Conservation (phyloP, 148 eudicot genomes). For the Cornus kousa region DNA sequence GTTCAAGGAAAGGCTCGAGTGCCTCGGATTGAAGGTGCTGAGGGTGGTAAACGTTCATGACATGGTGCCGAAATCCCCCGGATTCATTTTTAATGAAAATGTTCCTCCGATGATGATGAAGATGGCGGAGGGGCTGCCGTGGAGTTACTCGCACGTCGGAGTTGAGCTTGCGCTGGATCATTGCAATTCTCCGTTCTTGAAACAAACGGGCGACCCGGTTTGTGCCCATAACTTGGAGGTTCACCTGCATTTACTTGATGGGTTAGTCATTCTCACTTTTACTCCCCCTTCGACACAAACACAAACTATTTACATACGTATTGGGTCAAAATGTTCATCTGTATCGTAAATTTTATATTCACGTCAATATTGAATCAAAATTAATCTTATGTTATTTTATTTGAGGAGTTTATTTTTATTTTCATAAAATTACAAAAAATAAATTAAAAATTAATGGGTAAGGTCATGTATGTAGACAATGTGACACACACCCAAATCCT, state of each 20-base stretch:
- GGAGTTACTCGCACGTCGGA: conserved; percentile 86
- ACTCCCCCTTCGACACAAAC: too few species aligned
- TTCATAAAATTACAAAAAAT: too few species aligned
- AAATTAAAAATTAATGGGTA: too few species aligned
- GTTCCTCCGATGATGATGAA: conserved; percentile 33
- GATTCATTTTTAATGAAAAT: conserved; percentile 57
- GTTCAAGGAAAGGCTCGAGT: conserved; percentile 62
- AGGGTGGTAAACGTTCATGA: conserved; percentile 79
- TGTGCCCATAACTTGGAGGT: conserved; percentile 85
- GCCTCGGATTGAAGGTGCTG: conserved; percentile 67
- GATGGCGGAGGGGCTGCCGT: conserved; percentile 41
- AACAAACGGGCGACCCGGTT: conserved; percentile 39
- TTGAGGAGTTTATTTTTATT: too few species aligned
- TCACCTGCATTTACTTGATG: conserved; percentile 66
- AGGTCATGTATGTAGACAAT: too few species aligned
- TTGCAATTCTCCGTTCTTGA: conserved; percentile 63
- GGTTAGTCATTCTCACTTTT: conserved; percentile 31
- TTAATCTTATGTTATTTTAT: too few species aligned
- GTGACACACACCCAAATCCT: too few species aligned
- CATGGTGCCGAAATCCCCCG: conserved; percentile 71
- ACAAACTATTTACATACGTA: too few species aligned
- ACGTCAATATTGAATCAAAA: too few species aligned
- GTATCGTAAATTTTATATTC: too few species aligned
- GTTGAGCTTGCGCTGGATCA: conserved; percentile 68
- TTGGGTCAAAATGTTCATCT: too few species aligned